phyloP scores from a whole-genome alignment of 164 flowering plant genomes.

The Umbilicus rupestris region DNA sequence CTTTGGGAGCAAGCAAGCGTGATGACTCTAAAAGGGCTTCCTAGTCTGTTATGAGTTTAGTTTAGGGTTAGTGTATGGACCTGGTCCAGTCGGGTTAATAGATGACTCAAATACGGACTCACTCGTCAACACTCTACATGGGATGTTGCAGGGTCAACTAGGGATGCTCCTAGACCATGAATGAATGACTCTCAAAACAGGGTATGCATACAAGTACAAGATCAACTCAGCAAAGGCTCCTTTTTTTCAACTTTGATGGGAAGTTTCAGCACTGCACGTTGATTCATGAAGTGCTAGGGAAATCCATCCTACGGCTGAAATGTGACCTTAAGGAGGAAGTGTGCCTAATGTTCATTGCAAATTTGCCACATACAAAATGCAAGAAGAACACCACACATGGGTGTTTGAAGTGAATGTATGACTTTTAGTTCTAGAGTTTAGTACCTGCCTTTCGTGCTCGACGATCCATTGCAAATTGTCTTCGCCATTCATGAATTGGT shows the following conservation, averaged over 20 bases:
- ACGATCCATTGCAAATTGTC: constrained; percentile 43
- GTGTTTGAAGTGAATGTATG: neutral
- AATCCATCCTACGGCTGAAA: neutral
- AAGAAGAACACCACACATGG: neutral
- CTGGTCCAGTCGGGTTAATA: constrained; percentile 5
- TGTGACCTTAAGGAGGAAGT: neutral
- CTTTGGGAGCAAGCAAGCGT: constrained; percentile 7
- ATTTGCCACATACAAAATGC: neutral
- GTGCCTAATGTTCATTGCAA: neutral
- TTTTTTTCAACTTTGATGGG: constrained; percentile 1
- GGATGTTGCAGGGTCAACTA: neutral
- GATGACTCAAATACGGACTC: neutral
- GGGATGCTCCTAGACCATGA: neutral
- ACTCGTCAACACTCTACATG: neutral
- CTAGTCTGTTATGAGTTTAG: constrained; percentile 1
- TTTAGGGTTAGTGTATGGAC: constrained; percentile 6
- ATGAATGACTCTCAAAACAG: neutral
- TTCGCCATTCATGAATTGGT: constrained; percentile 65
- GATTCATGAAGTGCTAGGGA: too few species aligned
- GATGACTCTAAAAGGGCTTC: neutral
- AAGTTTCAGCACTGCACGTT: neutral
- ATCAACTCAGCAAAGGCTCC: too few species aligned
- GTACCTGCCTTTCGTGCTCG: constrained; percentile 18
- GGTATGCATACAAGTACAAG: neutral
- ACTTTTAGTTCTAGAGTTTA: neutral